A percentile compares a stretch with the other conserved stretches of the same genome.
Evolutionary conservation across 2,329 filamentous ascomycete genomes (phyloP).

Genomic region (Penicillium decumbens): DNA sequence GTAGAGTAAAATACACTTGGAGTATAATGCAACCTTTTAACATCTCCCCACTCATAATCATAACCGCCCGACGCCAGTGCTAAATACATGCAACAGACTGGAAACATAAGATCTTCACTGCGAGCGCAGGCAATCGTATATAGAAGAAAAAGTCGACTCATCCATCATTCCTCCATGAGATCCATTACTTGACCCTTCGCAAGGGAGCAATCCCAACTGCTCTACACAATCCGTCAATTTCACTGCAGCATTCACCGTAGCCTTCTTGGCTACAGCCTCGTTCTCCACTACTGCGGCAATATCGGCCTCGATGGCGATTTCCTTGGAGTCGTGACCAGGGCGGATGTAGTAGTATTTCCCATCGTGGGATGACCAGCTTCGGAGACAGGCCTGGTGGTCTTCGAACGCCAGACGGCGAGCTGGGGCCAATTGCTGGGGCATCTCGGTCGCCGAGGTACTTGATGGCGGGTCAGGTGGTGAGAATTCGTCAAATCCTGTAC

Average conservation of each 20-base stretch:
- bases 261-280: conserved; percentile 10
- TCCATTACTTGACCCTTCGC: not conserved
- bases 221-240: conserved; percentile 20
- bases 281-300: conserved; percentile 20
- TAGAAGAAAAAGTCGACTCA: not conserved
- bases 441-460: conserved; percentile 16
- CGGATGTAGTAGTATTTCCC: conserved; percentile 46
- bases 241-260: conserved; percentile 24
- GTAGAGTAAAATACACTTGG: too few species aligned
- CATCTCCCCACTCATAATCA: not conserved
- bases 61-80: conserved; percentile 8
- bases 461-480: conserved; percentile 3
- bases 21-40: not conserved
- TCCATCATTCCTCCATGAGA: not conserved
- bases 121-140: not conserved
- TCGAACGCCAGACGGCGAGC: conserved; percentile 34
- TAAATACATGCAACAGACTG: conserved; percentile 8
- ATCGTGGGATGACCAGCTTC: conserved; percentile 46
- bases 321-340: conserved; percentile 42
- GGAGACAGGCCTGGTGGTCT: conserved; percentile 44
- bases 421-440: conserved; percentile 10
- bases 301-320: conserved; percentile 39
- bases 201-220: conserved; percentile 7
- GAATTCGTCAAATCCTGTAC: not conserved
- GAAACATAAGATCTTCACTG: not conserved